Evolutionary conservation across 495 filamentous ascomycete genomes (phyloP), one percentile per base, ranked within the genome.

Genomic region (Physcia stellaris): DNA sequence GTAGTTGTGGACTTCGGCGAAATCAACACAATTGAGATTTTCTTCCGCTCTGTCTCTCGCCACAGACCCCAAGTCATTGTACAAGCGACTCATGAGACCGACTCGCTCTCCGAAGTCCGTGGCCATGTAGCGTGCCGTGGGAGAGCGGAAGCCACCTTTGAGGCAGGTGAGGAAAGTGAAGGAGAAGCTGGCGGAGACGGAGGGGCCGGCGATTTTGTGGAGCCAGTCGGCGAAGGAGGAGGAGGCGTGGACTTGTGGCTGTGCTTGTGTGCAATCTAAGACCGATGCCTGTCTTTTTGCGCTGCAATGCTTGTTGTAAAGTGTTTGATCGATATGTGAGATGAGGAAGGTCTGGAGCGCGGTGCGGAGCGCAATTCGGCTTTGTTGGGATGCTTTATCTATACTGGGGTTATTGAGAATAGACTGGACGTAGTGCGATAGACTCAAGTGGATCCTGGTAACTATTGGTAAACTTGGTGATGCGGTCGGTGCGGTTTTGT

Each of bases 21-120:
- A 66, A 33, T 66, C 48, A 21, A 62, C 23, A 17, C 54, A 55
- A 33, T 64, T 64, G 1, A 66, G 43, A 37, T 64, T 66, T 1
- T 29, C 19, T 41, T 66, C 62, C 3, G 27, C 45, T 0, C 16
- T 28, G 39, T 66, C 61, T 6, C 61, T 46, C 7, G 20, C 23
- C 0, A 54, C 23, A 2, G 52, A 57, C 0, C 57, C 60, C n/a
- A 50, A 55, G 42, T 66, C 62, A 37, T 64, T 66, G 32, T 64
- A 63, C 50, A 56, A 47, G 1, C 61, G 47, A 39, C 55, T 60
- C 49, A 63, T 51, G 16, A 41, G 48, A 1, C 60, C 48, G 0
- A 64, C 41, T 18, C 58, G 61, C 1, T 41, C 32, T 24, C 47
- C 49, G 1, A 52, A 4, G 33, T 46, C 59, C 7, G 51, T 35